Evolutionary conservation across 306 rosid species (phyloP).

Genomic region (Parietaria judaica): DNA sequence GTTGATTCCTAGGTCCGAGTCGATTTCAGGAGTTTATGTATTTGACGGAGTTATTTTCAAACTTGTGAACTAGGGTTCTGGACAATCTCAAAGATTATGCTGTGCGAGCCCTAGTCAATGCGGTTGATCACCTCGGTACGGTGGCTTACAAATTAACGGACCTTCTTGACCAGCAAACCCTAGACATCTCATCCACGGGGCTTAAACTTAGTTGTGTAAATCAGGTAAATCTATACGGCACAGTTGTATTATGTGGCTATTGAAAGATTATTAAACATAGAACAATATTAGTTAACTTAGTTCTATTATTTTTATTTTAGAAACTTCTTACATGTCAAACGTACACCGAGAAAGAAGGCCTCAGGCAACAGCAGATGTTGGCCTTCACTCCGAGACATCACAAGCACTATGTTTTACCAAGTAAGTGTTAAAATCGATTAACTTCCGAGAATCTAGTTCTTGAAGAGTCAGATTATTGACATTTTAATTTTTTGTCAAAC

Average conservation of each 20-base stretch:
- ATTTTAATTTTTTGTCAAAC: constrained; percentile 1
- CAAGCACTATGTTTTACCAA: constrained; percentile 79
- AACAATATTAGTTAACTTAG: constrained; percentile 11
- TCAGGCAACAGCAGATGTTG: constrained; percentile 80
- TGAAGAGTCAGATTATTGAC: constrained; percentile 9
- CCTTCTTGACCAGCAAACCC: constrained; percentile 74
- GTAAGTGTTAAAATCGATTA: constrained; percentile 31
- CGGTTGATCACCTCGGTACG: constrained; percentile 97
- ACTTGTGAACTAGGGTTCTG: constrained; percentile 48
- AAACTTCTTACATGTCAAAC: constrained; percentile 67
- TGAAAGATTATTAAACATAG: constrained; percentile 6
- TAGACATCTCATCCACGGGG: constrained; percentile 64
- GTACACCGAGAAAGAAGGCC: constrained; percentile 71
- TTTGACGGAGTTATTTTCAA: constrained; percentile 10
- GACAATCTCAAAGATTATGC: constrained; percentile 94
- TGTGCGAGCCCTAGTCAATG: constrained; percentile 81
- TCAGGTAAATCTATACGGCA: constrained; percentile 42
- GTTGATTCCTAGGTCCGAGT: no score
- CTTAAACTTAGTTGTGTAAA: constrained; percentile 54
- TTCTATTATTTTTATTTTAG: constrained; percentile 35
- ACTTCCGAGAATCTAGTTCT: constrained; percentile 24
- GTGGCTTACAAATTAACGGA: constrained; percentile 86
- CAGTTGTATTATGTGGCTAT: constrained; percentile 9
- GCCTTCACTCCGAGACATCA: constrained; percentile 80
- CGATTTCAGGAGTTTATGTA: not conserved